Conservation (phyloP, 345 rosid species). For the Murraya paniculata region DNA sequence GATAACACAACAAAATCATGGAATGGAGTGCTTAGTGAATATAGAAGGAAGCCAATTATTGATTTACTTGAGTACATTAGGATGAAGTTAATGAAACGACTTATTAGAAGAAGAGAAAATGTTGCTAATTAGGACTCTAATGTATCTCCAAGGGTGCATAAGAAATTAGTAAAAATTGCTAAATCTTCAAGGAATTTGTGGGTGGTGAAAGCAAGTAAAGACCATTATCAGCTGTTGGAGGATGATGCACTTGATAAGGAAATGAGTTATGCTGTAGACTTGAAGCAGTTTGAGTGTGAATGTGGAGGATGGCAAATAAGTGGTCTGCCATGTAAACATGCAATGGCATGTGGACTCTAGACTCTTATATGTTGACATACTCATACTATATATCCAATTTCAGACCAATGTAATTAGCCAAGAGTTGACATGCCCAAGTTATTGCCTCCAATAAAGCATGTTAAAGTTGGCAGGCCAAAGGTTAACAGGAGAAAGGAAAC, state of each 20-base stretch:
- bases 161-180: not conserved
- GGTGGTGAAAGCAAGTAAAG: not conserved
- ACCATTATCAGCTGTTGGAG: not conserved
- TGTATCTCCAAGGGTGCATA: not conserved
- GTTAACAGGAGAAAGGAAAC: no score
- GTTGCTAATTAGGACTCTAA: not conserved
- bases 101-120: not conserved
- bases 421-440: no score
- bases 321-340: not conserved
- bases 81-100: not conserved
- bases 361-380: not conserved
- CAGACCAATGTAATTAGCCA: no score
- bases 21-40: not conserved
- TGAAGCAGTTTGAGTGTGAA: not conserved
- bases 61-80: not conserved
- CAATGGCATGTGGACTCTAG: not conserved
- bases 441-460: no score
- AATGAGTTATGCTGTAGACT: not conserved
- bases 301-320: not conserved
- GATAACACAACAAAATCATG: not conserved
- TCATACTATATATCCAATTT: no score
- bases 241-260: not conserved
- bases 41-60: not conserved
- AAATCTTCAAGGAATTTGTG: not conserved
- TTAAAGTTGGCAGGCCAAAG: no score